phyloP scores from a whole-genome alignment of 2,329 filamentous ascomycete species.

The Fonsecaea erecta region DNA sequence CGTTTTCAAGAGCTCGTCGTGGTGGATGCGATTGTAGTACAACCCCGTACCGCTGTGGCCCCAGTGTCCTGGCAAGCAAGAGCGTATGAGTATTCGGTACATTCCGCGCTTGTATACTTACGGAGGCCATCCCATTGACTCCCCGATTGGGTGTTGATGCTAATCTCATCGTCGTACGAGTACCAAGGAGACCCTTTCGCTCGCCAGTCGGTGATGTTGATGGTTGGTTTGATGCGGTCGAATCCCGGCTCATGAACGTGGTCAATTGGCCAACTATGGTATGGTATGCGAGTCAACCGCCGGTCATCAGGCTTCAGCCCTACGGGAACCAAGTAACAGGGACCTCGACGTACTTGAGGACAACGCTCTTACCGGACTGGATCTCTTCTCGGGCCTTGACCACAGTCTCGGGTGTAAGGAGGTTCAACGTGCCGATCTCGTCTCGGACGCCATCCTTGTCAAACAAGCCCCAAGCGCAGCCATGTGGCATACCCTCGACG shows the following conservation, averaged over 20 bases:
- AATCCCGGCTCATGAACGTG: constrained; percentile 4
- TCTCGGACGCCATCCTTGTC: constrained; percentile 54
- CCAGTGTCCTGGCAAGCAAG: constrained; percentile 13
- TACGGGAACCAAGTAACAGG: constrained; percentile 42
- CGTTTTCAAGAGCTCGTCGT: constrained; percentile 19
- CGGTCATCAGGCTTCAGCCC: constrained; percentile 38
- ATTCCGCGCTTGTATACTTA: constrained; percentile 14
- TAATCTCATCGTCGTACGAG: constrained; percentile 49
- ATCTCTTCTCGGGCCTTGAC: constrained; percentile 59
- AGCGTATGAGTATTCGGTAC: not conserved
- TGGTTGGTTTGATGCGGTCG: not conserved
- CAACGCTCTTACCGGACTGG: constrained; percentile 40
- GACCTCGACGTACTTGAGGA: constrained; percentile 8
- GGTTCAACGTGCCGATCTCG: constrained; percentile 65
- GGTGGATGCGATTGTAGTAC: constrained; percentile 23
- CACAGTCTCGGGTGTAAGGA: constrained; percentile 61
- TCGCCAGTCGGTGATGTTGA: constrained; percentile 11
- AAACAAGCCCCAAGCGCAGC: constrained; percentile 56
- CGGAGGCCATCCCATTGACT: constrained; percentile 55
- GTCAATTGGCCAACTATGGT: constrained; percentile 44
- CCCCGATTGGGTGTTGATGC: constrained; percentile 53
- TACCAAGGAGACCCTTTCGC: constrained; percentile 7
- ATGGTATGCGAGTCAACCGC: not conserved
- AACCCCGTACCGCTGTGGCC: constrained; percentile 15
- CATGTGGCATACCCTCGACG: constrained; percentile 9